phyloP scores from a whole-genome alignment of 345 rosid species.

The Cardiospermum halicacabum region DNA sequence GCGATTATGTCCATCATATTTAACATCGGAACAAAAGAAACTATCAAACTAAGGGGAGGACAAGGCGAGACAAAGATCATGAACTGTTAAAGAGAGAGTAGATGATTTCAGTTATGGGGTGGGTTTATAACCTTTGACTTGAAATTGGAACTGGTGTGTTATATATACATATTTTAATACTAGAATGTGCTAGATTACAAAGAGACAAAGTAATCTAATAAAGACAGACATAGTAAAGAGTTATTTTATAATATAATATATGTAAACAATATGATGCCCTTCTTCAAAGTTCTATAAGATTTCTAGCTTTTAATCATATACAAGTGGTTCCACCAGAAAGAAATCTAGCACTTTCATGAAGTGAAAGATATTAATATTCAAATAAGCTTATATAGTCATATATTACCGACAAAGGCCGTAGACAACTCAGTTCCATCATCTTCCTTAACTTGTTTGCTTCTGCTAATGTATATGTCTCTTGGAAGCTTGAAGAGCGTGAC shows the following conservation, averaged over 20 bases:
- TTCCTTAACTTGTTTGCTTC: not conserved
- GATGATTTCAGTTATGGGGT: not conserved
- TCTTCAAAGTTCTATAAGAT: conserved; percentile 9
- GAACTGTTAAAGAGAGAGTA: not conserved
- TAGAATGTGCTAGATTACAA: conserved; percentile 13
- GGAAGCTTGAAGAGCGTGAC: not conserved
- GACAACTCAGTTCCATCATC: conserved; percentile 2
- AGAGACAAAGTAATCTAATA: not conserved
- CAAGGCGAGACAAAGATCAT: not conserved
- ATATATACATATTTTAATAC: not conserved
- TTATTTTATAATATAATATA: not conserved
- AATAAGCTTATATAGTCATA: not conserved
- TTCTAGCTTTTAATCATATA: conserved; percentile 14
- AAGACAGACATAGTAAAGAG: not conserved
- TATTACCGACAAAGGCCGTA: not conserved
- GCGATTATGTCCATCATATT: no score
- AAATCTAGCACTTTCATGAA: not conserved
- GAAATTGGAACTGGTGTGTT: not conserved
- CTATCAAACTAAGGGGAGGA: no score
- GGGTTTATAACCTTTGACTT: not conserved
- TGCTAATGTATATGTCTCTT: not conserved
- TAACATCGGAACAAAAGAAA: no score
- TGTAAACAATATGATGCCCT: not conserved
- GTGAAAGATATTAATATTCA: not conserved
- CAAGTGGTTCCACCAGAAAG: not conserved